These are phyloP conservation scores for Fraxinus velutina DNA, from an alignment of 305 asterid genomes.

Conservation along the genomic window DNA sequence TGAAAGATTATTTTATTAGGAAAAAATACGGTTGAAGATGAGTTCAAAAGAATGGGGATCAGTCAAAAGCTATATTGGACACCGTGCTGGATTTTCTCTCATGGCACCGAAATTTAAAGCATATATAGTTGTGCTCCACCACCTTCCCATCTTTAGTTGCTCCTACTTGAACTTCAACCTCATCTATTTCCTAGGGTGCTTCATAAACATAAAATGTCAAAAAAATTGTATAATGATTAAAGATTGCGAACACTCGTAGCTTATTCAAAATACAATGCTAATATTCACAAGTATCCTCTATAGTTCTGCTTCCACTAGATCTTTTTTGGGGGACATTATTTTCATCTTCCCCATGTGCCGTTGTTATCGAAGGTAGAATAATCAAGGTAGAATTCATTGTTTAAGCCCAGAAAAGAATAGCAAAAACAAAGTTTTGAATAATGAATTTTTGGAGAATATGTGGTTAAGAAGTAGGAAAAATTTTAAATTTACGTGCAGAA, in stretches of 20 bases:
- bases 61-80: neutral
- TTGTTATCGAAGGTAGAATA: neutral
- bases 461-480: too few species aligned
- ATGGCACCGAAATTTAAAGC: constrained; percentile 1
- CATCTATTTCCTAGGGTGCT: neutral
- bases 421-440: too few species aligned
- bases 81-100: neutral
- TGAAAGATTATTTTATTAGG: too few species aligned
- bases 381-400: neutral
- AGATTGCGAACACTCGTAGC: neutral
- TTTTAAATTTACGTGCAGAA: too few species aligned
- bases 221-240: neutral
- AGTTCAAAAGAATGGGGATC: neutral
- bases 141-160: neutral
- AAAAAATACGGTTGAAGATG: too few species aligned
- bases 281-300: neutral
- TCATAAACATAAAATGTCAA: neutral
- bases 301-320: neutral
- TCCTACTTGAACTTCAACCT: neutral
- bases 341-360: neutral
- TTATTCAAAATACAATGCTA: neutral
- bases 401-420: neutral
- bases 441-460: too few species aligned
- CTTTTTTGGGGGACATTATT: neutral
- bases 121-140: neutral